These are phyloP conservation scores for Malassezia pachydermatis DNA, from an alignment of 1,284 basidiomycete genomes.

Conservation along the genomic window DNA sequence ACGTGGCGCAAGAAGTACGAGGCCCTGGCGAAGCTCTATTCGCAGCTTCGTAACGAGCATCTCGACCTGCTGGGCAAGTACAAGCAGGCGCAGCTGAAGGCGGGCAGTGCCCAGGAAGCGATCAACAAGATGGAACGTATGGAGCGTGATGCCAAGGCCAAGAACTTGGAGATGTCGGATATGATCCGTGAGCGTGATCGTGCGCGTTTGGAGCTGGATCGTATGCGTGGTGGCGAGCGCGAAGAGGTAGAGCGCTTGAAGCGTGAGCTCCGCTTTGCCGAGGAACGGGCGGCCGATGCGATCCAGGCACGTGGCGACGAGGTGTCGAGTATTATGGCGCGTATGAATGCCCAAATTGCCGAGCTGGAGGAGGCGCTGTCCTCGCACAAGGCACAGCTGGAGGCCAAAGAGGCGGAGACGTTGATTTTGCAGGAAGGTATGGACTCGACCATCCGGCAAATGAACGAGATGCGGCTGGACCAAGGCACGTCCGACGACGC, in stretches of 20 bases:
- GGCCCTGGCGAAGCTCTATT: constrained; percentile 94
- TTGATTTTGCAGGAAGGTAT: constrained; percentile 90
- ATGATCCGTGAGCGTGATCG: constrained; percentile 97
- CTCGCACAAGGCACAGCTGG: constrained; percentile 68
- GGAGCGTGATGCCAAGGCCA: constrained; percentile 94
- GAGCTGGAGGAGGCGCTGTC: constrained; percentile 89
- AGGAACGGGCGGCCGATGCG: constrained; percentile 91
- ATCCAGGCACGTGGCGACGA: constrained; percentile 84
- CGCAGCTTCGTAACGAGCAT: constrained; percentile 91
- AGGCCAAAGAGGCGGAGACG: constrained; percentile 96
- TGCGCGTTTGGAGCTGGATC: constrained; percentile 90
- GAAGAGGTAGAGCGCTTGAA: constrained; percentile 88
- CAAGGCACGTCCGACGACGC: constrained; percentile 77
- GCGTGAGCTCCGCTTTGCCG: constrained; percentile 89
- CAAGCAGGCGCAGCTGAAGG: constrained; percentile 95
- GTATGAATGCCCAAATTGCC: constrained; percentile 89
- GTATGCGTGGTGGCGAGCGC: constrained; percentile 79
- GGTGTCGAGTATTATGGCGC: constrained; percentile 73
- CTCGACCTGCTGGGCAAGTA: constrained; percentile 93
- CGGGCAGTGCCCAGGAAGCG: constrained; percentile 96
- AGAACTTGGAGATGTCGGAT: constrained; percentile 94
- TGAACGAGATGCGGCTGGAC: constrained; percentile 75
- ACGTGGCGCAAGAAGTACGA: constrained; percentile 99
- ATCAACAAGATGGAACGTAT: constrained; percentile 98
- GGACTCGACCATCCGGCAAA: constrained; percentile 81